These are phyloP conservation scores for Botrytis fabae DNA, from an alignment of 2,329 filamentous ascomycete species.

Conservation along the genomic window DNA sequence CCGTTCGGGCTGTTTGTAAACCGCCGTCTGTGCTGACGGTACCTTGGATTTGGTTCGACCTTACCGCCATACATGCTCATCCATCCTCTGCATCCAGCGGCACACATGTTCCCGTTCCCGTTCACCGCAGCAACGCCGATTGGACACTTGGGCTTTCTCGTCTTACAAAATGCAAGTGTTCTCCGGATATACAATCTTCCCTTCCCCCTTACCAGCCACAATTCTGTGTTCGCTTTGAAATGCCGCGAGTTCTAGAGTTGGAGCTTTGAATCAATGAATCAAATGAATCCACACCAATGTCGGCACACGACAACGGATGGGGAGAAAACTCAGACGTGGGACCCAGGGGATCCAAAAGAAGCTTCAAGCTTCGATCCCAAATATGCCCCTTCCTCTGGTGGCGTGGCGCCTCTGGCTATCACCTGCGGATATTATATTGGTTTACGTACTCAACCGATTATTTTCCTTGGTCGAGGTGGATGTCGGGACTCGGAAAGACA, in stretches of 20 bases:
- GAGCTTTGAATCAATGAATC: too few species aligned
- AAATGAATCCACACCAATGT: neutral
- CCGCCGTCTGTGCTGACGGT: neutral
- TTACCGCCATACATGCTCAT: neutral
- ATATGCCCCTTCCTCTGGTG: constrained; percentile 13
- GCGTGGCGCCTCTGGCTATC: constrained; percentile 13
- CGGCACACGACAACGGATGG: neutral
- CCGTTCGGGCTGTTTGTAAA: neutral
- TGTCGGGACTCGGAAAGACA: neutral
- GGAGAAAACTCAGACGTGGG: neutral
- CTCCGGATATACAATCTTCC: neutral
- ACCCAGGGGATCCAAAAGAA: constrained; percentile 5
- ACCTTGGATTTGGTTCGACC: constrained; percentile 10
- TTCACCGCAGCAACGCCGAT: constrained; percentile 1
- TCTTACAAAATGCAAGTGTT: neutral
- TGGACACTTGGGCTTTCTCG: neutral
- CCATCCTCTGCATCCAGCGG: neutral
- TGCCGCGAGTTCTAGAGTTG: neutral
- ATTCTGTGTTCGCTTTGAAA: neutral
- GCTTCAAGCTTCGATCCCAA: neutral
- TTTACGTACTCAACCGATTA: neutral
- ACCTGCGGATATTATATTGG: constrained; percentile 2
- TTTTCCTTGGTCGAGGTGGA: neutral
- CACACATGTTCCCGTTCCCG: neutral
- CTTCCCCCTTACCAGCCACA: neutral